Percentiles rank a stretch among this genome's conserved stretches.
These are phyloP conservation scores for Lichtheimia ramosa DNA, from an alignment of 371 early-diverging fungal species.

Conservation along the genomic window DNA sequence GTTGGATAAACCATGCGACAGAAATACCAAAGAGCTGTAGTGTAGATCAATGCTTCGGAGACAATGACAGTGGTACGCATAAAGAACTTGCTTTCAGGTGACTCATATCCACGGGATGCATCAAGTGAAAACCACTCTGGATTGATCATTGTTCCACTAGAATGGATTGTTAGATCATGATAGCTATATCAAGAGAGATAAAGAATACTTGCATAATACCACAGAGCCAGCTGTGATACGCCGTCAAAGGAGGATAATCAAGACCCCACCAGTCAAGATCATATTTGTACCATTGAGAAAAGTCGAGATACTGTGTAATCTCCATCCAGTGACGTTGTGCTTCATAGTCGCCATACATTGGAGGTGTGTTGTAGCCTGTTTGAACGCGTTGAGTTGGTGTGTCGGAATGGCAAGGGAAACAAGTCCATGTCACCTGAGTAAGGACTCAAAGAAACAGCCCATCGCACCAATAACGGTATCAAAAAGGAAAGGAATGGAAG, in stretches of 20 bases:
- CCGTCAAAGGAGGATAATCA: slow-evolving; percentile 96
- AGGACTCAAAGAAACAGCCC: slow-evolving; percentile 68
- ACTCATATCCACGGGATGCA: slow-evolving; percentile 83
- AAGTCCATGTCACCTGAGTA: slow-evolving; percentile 71
- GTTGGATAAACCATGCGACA: slow-evolving; percentile 41
- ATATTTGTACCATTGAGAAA: slow-evolving; percentile 85
- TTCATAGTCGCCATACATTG: slow-evolving; percentile 94
- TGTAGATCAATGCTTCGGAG: slow-evolving; percentile 74
- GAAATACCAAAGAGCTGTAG: slow-evolving; percentile 72
- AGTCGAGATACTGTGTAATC: slow-evolving; percentile 78
- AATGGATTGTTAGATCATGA: background rate
- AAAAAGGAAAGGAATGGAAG: slow-evolving; percentile 44
- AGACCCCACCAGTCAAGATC: slow-evolving; percentile 91
- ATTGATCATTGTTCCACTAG: slow-evolving; percentile 73
- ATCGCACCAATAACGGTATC: slow-evolving; percentile 68
- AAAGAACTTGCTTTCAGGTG: slow-evolving; percentile 71
- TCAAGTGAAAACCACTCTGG: slow-evolving; percentile 86
- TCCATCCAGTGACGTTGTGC: slow-evolving; percentile 99
- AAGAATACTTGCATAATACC: slow-evolving; percentile 67
- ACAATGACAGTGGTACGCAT: slow-evolving; percentile 87
- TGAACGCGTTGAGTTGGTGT: background rate
- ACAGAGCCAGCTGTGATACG: slow-evolving; percentile 87
- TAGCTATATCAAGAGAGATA: background rate
- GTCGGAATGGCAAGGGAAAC: background rate
- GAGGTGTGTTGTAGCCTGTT: slow-evolving; percentile 55